Percentiles rank a stretch among this genome's conserved stretches.
phyloP scores from a whole-genome alignment of 2,329 filamentous ascomycete genomes.

The Didymosphaeria variabile region DNA sequence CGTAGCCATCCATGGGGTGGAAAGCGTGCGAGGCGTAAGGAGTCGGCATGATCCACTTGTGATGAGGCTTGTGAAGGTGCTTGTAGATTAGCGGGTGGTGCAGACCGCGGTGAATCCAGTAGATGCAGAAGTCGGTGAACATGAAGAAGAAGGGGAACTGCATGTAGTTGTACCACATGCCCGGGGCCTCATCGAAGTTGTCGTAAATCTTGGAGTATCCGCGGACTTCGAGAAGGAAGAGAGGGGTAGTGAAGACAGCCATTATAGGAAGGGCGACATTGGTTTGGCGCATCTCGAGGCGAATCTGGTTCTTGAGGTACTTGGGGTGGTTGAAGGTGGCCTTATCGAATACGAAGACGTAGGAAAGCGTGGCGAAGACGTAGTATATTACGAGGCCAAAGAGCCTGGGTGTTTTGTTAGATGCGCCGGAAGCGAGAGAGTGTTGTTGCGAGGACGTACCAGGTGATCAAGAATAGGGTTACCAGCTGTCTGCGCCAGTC shows the following conservation, averaged over 20 bases:
- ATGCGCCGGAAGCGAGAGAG: not conserved
- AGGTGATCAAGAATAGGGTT: conserved; percentile 84
- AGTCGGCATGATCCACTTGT: conserved; percentile 99
- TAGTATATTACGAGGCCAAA: conserved; percentile 89
- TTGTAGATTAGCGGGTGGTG: conserved; percentile 87
- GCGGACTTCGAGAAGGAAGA: conserved; percentile 83
- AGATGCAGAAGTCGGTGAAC: conserved; percentile 91
- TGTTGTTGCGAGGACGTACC: conserved; percentile 61
- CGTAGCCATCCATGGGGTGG: conserved; percentile 91
- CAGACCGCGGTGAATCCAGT: conserved; percentile 87
- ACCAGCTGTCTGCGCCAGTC: conserved; percentile 77
- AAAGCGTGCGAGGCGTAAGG: conserved; percentile 93
- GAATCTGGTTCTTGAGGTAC: conserved; percentile 93
- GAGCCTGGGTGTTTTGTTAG: conserved; percentile 66
- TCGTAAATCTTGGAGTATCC: conserved; percentile 92
- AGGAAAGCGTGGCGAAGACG: conserved; percentile 81
- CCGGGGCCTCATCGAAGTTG: conserved; percentile 76
- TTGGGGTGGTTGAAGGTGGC: conserved; percentile 87
- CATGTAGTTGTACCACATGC: conserved; percentile 77
- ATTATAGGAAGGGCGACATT: conserved; percentile 81
- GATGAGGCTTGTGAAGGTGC: conserved; percentile 92
- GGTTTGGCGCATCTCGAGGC: conserved; percentile 84
- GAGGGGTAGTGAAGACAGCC: conserved; percentile 80
- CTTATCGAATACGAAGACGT: conserved; percentile 91
- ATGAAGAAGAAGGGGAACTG: conserved; percentile 89